Base-by-base conservation (phyloP, 139 green algal genomes). In the Nannochloris sp. region DNA sequence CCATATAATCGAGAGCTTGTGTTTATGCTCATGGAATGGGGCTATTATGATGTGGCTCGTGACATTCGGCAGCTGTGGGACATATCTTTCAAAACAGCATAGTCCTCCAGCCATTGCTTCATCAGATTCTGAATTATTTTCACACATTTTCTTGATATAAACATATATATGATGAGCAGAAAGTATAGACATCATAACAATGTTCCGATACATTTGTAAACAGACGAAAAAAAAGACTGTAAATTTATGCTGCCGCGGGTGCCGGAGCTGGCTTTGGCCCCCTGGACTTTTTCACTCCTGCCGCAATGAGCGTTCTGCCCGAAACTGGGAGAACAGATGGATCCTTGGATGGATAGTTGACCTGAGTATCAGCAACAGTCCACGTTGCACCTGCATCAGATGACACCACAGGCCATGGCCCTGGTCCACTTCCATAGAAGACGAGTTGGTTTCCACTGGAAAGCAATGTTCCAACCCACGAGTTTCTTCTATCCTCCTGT, bases 401-500 rank as follows among this genome's bases (percentile, higher is more conserved):
- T 53, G 46, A 53, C 18, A 53, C 46, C 18, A 53, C 46, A 21
- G 46, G 46, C 46, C 46, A 53, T 53, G 46, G 46, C 15, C 46
- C 46, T 53, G 46, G 46, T 21, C 46, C 46, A 9, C 11, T 53
- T 53, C 46, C 46, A 19, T 53, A 53, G 11, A 53, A 53, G 2
- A 53, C 46, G 5, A 53, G 46, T 19, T 53, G 46, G 46, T 53
- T 53, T 53, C 46, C 46, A 21, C 12, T 53, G n/a, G 46, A 53
- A 53, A 53, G 46, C 46, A 53, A 53, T 53, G 46, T 53, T 53
- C 46, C 46, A 53, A 53, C 46, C 46, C 46, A 53, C 18, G 46
- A 19, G 46, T 53, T 53, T 53, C 46, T 53, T 21, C 12, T 18
- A 21, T 53, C 4, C n/a, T 53, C 46, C 12, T 53, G 46, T 53